These are phyloP conservation scores for Aspergillus flavus DNA, from an alignment of 2,329 filamentous ascomycete species.

Conservation along the genomic window DNA sequence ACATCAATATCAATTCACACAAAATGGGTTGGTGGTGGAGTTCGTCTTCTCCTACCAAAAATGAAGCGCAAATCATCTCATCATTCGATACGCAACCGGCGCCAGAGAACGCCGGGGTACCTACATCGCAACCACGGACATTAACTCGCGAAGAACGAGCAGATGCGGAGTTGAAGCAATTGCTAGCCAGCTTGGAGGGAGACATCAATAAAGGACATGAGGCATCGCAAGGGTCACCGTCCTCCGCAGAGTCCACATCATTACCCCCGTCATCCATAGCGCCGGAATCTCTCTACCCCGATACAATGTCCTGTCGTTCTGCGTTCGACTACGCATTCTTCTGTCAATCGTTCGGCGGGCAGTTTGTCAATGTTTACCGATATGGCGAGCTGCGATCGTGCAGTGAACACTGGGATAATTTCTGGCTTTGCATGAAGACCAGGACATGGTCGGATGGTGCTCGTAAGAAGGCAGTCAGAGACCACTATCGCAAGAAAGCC, in stretches of 20 bases:
- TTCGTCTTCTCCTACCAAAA: conserved; percentile 32
- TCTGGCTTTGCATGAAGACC: conserved; percentile 96
- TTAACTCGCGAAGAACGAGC: conserved; percentile 51
- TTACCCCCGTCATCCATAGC: conserved; percentile 45
- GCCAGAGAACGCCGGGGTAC: conserved; percentile 19
- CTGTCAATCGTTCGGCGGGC: conserved; percentile 87
- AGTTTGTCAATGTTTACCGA: conserved; percentile 90
- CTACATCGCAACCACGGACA: conserved; percentile 26
- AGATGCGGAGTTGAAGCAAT: conserved; percentile 57
- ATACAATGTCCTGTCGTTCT: conserved; percentile 82
- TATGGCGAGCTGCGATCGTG: conserved; percentile 77
- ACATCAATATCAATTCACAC: neutral
- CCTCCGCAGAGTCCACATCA: conserved; percentile 13
- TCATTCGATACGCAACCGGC: conserved; percentile 13
- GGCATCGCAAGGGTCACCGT: conserved; percentile 3
- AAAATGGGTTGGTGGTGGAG: conserved; percentile 53
- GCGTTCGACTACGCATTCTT: conserved; percentile 94
- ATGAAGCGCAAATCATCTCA: conserved; percentile 26
- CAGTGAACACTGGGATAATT: conserved; percentile 85
- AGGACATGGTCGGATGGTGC: conserved; percentile 63
- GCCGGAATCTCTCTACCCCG: conserved; percentile 73
- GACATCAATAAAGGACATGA: conserved; percentile 17
- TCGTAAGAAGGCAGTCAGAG: conserved; percentile 62
- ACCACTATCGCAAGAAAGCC: conserved; percentile 69
- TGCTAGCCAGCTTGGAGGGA: conserved; percentile 55